Evolutionary conservation across 768 basidiomycete genomes (phyloP).

Genomic region (Lyophyllum decastes): DNA sequence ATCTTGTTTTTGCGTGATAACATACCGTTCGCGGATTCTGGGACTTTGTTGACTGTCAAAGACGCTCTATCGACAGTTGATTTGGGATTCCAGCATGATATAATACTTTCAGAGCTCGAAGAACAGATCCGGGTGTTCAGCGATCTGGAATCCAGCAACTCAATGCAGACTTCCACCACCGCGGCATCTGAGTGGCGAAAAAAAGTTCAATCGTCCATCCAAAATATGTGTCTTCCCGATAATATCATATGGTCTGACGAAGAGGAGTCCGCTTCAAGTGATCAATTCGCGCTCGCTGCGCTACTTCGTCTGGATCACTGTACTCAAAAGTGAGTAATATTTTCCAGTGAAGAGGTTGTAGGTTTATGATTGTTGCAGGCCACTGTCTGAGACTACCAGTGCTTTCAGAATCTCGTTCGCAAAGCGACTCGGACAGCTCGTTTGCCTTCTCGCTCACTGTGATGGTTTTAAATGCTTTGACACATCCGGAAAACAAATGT

Average conservation of each 20-base stretch:
- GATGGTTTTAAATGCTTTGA: slow-evolving; percentile 28
- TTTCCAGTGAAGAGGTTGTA: not conserved
- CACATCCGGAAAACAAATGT: slow-evolving; percentile 22
- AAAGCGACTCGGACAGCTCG: slow-evolving; percentile 29
- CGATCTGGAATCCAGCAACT: not conserved
- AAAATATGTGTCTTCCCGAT: slow-evolving; percentile 45
- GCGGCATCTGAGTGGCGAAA: slow-evolving; percentile 31
- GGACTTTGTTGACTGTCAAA: slow-evolving; percentile 18
- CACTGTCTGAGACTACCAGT: slow-evolving; percentile 31
- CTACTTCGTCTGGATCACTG: slow-evolving; percentile 45
- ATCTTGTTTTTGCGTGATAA: slow-evolving; percentile 28
- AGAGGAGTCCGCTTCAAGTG: slow-evolving; percentile 42
- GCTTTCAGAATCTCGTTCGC: slow-evolving; percentile 34
- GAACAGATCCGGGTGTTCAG: slow-evolving; percentile 1
- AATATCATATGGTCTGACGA: slow-evolving; percentile 58
- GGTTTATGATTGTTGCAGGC: slow-evolving; percentile 27
- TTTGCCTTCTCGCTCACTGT: slow-evolving; percentile 40
- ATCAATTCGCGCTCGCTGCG: slow-evolving; percentile 42
- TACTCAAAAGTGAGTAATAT: slow-evolving; percentile 39
- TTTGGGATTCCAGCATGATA: slow-evolving; percentile 18
- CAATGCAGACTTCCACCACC: not conserved
- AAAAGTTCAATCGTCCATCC: slow-evolving; percentile 30
- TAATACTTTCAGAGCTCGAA: slow-evolving; percentile 15
- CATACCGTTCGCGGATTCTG: slow-evolving; percentile 23
- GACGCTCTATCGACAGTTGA: slow-evolving; percentile 20